A percentile compares a stretch with the other conserved stretches of the same genome.
phyloP scores from a whole-genome alignment of 305 asterid genomes.

The Solanum hybrid region DNA sequence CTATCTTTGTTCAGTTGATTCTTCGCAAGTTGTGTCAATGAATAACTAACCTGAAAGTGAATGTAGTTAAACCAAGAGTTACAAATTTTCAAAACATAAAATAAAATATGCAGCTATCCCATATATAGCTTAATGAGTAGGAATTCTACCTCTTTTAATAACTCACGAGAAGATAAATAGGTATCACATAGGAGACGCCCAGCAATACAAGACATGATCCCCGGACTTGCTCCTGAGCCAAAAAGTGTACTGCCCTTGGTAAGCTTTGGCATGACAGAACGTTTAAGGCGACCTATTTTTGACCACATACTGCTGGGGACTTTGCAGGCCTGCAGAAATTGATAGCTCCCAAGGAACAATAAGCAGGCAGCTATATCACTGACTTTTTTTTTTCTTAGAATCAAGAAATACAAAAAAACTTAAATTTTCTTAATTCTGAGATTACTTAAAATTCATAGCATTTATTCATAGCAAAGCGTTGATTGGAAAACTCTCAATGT shows the following conservation, averaged over 20 bases:
- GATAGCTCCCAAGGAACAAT: background rate
- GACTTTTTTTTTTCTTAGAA: background rate
- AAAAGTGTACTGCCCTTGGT: slow-evolving; percentile 64
- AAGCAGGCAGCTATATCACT: background rate
- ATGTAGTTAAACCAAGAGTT: slow-evolving; percentile 10
- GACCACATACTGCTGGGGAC: slow-evolving; percentile 87
- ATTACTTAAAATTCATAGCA: background rate
- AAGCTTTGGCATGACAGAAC: slow-evolving; percentile 87
- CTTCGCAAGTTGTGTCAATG: slow-evolving; percentile 83
- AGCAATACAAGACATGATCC: slow-evolving; percentile 88
- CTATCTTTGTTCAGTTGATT: slow-evolving; percentile 80
- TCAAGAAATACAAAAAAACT: background rate
- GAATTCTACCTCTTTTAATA: slow-evolving; percentile 71
- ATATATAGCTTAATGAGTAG: background rate
- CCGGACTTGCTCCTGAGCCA: slow-evolving; percentile 93
- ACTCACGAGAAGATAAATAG: slow-evolving; percentile 75
- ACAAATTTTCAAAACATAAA: slow-evolving; percentile 2
- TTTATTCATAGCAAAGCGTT: background rate
- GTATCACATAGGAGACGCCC: slow-evolving; percentile 99
- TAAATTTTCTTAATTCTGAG: background rate
- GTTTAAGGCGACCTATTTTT: slow-evolving; percentile 91
- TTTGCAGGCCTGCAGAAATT: slow-evolving; percentile 55
- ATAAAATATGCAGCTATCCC: background rate
- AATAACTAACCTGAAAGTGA: slow-evolving; percentile 79
- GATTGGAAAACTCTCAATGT: background rate